phyloP scores from a whole-genome alignment of 192 early-diverging fungal species.

The Phlyctochytrium bullatum region DNA sequence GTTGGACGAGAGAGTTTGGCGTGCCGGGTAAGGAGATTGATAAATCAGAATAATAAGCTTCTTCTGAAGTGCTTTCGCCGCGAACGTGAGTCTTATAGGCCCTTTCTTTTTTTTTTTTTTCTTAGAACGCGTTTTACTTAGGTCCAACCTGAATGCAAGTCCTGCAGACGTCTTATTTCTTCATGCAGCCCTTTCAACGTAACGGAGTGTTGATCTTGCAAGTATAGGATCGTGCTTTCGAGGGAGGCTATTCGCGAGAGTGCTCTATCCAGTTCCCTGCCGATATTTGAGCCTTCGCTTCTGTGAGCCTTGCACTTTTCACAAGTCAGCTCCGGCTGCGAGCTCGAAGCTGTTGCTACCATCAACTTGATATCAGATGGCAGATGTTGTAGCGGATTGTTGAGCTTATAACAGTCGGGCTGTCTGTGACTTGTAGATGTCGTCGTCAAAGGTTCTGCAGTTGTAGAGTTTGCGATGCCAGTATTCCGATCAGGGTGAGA shows the following conservation, averaged over 20 bases:
- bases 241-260: conserved; percentile 33
- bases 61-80: too few relatives aligned
- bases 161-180: conserved; percentile 44
- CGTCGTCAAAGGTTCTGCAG: too few relatives aligned
- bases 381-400: too few relatives aligned
- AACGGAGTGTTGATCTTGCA: conserved; percentile 41
- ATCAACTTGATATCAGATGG: too few relatives aligned
- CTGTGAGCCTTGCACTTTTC: too few relatives aligned
- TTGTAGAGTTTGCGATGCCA: too few relatives aligned
- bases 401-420: too few relatives aligned
- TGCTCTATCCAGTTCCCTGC: conserved; percentile 24
- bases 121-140: background rate
- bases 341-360: too few relatives aligned
- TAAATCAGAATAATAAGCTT: background rate
- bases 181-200: conserved; percentile 42
- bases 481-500: too few relatives aligned
- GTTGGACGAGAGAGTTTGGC: background rate
- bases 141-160: conserved; percentile 39
- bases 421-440: too few relatives aligned
- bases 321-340: too few relatives aligned
- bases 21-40: background rate
- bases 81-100: background rate
- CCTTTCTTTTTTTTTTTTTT: conserved; percentile 3
- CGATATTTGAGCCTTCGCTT: too few relatives aligned
- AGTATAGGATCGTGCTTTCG: conserved; percentile 43